Conservation (phyloP, 495 filamentous ascomycete genomes). For the Hypoxylon fuscum region DNA sequence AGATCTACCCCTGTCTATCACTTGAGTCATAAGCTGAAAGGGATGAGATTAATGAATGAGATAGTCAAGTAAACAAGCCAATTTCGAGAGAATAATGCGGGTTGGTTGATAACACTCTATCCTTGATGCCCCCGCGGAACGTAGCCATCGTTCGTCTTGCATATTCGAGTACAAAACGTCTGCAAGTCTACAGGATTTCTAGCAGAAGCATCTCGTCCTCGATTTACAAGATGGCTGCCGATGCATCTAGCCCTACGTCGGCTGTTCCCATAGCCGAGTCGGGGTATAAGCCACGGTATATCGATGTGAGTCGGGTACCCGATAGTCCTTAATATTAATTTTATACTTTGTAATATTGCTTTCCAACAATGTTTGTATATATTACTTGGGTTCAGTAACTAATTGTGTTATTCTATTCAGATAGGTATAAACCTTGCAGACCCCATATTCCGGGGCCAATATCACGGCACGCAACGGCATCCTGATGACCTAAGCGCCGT, state of each 20-base stretch:
- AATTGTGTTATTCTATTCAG: conserved; percentile 39
- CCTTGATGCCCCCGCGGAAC: conserved; percentile 30
- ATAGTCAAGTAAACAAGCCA: background rate
- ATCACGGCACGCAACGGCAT: conserved; percentile 84
- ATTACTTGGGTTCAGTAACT: background rate
- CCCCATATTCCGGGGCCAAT: conserved; percentile 81
- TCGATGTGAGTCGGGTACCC: conserved; percentile 61
- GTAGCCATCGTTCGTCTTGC: conserved; percentile 9
- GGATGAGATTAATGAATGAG: background rate
- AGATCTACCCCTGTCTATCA: background rate
- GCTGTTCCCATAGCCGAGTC: background rate
- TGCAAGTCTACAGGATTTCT: conserved; percentile 4
- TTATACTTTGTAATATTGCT: background rate
- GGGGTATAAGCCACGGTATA: conserved; percentile 61
- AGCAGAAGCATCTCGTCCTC: conserved; percentile 18
- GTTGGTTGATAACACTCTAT: conserved; percentile 12
- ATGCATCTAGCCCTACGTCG: conserved; percentile 5
- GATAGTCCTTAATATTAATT: background rate
- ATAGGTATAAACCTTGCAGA: conserved; percentile 96
- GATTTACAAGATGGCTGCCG: conserved; percentile 38
- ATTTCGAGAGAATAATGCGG: conserved; percentile 1
- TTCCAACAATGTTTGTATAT: background rate
- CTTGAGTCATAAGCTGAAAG: background rate
- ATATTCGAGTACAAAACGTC: conserved; percentile 7
- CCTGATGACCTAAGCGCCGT: conserved; percentile 81